Conservation (phyloP, 2,329 filamentous ascomycete species). For the Tolypocladium cylindrosporum region DNA sequence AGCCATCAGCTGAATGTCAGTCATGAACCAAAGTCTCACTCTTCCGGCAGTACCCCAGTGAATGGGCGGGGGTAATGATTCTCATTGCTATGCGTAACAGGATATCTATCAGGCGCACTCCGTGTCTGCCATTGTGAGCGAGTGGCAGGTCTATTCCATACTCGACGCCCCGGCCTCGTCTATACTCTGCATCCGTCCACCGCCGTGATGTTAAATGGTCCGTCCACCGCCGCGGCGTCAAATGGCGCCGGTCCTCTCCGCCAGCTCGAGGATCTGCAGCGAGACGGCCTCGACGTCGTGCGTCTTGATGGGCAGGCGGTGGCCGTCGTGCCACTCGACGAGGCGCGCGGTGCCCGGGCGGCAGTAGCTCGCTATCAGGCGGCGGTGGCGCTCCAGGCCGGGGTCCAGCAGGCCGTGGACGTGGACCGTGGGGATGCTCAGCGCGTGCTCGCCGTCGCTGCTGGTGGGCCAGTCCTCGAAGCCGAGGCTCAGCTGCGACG, state of each 20-base stretch:
- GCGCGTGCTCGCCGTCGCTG: constrained; percentile 26
- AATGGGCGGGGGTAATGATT: neutral
- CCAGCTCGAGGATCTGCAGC: constrained; percentile 15
- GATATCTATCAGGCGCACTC: neutral
- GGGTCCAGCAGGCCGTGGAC: constrained; percentile 46
- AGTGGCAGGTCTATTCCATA: neutral
- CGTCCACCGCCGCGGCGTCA: neutral
- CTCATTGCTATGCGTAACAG: neutral
- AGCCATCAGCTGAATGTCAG: too few species aligned
- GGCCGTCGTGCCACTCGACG: constrained; percentile 64
- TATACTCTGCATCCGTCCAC: neutral
- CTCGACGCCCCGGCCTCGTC: neutral
- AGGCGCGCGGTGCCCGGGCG: constrained; percentile 40
- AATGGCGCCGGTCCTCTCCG: constrained; percentile 5
- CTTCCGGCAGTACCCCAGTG: neutral
- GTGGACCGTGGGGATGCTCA: constrained; percentile 24
- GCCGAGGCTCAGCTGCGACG: constrained; percentile 11
- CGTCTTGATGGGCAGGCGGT: constrained; percentile 60
- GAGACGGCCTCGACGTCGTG: constrained; percentile 46
- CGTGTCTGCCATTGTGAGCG: neutral
- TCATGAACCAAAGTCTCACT: neutral
- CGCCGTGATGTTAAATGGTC: neutral
- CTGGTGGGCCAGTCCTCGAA: constrained; percentile 33
- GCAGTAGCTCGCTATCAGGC: constrained; percentile 51
- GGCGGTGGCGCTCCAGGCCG: constrained; percentile 40